Conservation (phyloP, 177 flowering plant genomes). For the Vitis hybrid region DNA sequence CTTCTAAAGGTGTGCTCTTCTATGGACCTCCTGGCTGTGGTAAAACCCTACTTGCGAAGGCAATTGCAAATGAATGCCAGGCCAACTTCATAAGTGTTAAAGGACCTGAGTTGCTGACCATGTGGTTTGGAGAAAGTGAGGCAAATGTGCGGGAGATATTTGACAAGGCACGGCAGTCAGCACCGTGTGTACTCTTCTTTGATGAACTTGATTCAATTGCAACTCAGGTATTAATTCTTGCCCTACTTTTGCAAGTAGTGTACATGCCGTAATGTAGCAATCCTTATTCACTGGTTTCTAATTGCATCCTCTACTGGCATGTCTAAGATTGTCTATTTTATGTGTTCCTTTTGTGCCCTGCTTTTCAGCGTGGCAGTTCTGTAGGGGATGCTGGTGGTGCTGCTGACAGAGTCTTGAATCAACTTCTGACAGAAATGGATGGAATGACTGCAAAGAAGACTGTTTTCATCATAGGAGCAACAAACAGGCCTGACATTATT, state of each 20-base stretch:
- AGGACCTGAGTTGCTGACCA: conserved; percentile 69
- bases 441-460: conserved; percentile 73
- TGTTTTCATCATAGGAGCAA: conserved; percentile 72
- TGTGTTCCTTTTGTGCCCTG: not conserved
- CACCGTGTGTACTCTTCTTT: conserved; percentile 78
- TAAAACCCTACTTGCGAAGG: conserved; percentile 69
- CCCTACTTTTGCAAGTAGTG: not conserved
- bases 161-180: conserved; percentile 73
- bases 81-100: conserved; percentile 72
- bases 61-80: conserved; percentile 75
- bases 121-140: conserved; percentile 86
- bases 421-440: conserved; percentile 76
- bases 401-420: conserved; percentile 73
- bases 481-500: conserved; percentile 72
- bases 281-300: not conserved
- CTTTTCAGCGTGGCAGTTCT: conserved; percentile 45
- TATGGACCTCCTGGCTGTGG: conserved; percentile 80
- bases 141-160: conserved; percentile 74
- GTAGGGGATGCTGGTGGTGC: conserved; percentile 85
- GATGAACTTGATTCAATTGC: conserved; percentile 78
- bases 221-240: conserved; percentile 45
- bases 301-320: not conserved
- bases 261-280: not conserved
- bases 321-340: not conserved
- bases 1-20: conserved; percentile 60